Evolutionary conservation across 2,329 filamentous ascomycete genomes (phyloP).

Genomic region (Zymoseptoria passerinii): DNA sequence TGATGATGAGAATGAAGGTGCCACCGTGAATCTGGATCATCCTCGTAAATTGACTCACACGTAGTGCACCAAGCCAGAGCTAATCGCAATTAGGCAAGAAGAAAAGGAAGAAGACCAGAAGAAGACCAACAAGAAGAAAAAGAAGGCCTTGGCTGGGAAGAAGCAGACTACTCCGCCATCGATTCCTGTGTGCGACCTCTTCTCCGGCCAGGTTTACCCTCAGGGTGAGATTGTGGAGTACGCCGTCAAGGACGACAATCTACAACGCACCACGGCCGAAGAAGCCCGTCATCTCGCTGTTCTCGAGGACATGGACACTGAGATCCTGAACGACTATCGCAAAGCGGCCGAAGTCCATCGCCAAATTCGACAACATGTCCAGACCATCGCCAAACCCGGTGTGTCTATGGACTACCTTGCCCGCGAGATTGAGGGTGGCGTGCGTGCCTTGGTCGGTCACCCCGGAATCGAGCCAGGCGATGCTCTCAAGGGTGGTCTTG

Average conservation of each 20-base stretch:
- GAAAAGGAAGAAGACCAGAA: conserved; percentile 15
- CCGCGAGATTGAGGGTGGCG: conserved; percentile 77
- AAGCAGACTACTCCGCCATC: conserved; percentile 73
- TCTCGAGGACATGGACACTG: conserved; percentile 65
- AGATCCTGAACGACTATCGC: conserved; percentile 73
- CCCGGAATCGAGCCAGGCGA: conserved; percentile 70
- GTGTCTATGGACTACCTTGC: conserved; percentile 74
- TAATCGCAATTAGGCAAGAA: conserved; percentile 12
- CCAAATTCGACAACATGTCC: conserved; percentile 75
- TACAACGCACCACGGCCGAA: conserved; percentile 70
- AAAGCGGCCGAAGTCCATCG: conserved; percentile 83
- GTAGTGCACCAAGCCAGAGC: background rate
- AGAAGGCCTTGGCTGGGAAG: conserved; percentile 74
- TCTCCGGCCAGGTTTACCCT: conserved; percentile 64
- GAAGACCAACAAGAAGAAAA: conserved; percentile 45
- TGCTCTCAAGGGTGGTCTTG: conserved; percentile 69
- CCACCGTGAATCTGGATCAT: conserved; percentile 5
- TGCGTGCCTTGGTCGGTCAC: conserved; percentile 69
- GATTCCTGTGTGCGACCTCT: conserved; percentile 64
- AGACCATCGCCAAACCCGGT: conserved; percentile 68
- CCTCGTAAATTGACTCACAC: background rate
- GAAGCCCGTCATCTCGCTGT: conserved; percentile 64
- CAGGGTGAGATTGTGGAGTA: conserved; percentile 74
- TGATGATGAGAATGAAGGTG: conserved; percentile 20
- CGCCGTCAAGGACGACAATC: conserved; percentile 73